Conservation (phyloP, 164 flowering plant species). For the Kingdonia uniflora region DNA sequence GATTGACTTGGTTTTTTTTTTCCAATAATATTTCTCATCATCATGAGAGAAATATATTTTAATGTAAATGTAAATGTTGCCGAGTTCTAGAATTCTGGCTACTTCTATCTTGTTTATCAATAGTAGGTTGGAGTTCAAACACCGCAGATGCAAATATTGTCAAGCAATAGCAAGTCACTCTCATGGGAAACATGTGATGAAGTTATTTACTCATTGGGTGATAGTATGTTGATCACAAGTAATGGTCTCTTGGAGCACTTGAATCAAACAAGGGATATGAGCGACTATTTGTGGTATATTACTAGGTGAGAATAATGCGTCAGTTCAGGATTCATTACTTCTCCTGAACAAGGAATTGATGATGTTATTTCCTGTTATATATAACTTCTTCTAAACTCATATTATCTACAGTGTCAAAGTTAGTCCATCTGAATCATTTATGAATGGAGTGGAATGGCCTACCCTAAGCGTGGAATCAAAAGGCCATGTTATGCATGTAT, state of each 20-base stretch:
- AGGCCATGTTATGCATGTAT: conserved; percentile 84
- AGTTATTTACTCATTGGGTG: conserved; percentile 52
- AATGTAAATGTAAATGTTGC: too few relatives aligned
- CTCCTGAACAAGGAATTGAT: too few relatives aligned
- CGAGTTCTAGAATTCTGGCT: too few relatives aligned
- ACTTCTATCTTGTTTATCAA: not conserved
- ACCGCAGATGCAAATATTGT: conserved; percentile 53
- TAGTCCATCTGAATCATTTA: conserved; percentile 60
- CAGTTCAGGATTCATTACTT: too few relatives aligned
- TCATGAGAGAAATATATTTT: too few relatives aligned
- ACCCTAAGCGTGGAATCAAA: conserved; percentile 57
- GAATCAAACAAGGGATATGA: conserved; percentile 75
- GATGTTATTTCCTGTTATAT: too few relatives aligned
- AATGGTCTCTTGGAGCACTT: conserved; percentile 80
- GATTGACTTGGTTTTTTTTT: too few relatives aligned
- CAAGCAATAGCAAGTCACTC: conserved; percentile 28
- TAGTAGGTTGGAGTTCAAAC: conserved; percentile 72
- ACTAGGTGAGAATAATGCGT: conserved; percentile 52
- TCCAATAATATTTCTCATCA: too few relatives aligned
- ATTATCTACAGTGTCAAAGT: conserved; percentile 51
- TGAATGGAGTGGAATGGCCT: conserved; percentile 52
- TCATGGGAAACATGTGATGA: conserved; percentile 80
- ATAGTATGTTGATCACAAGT: conserved; percentile 29
- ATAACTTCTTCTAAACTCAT: not conserved
- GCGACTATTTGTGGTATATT: conserved; percentile 91